Conservation (phyloP, 768 basidiomycete genomes). For the Dentipellis sp. region DNA sequence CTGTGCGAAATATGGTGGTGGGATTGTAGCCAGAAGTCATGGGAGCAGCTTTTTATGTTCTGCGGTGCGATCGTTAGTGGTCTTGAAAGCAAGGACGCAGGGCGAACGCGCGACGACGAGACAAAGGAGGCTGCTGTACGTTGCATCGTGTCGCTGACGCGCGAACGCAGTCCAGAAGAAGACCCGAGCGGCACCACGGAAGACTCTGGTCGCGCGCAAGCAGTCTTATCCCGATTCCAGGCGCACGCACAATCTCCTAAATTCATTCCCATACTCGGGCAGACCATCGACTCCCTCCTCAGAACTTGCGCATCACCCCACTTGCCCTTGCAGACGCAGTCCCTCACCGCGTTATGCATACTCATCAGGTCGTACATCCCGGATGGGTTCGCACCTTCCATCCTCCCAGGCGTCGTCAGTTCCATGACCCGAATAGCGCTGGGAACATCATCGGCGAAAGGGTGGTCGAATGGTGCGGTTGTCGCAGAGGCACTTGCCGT, state of each 20-base stretch:
- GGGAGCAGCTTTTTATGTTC: conserved; percentile 84
- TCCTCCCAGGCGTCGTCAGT: conserved; percentile 82
- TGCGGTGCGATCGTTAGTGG: conserved; percentile 57
- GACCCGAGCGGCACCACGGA: conserved; percentile 19
- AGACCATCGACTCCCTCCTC: conserved; percentile 72
- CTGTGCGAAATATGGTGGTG: conserved; percentile 82
- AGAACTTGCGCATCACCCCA: conserved; percentile 44
- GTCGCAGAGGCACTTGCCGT: conserved; percentile 50
- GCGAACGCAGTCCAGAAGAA: conserved; percentile 35
- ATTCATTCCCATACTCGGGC: conserved; percentile 74
- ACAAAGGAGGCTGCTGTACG: conserved; percentile 65
- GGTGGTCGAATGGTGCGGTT: conserved; percentile 66
- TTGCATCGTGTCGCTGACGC: conserved; percentile 59
- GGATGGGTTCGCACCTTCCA: conserved; percentile 47
- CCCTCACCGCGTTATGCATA: conserved; percentile 47
- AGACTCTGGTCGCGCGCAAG: conserved; percentile 13
- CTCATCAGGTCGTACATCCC: conserved; percentile 42
- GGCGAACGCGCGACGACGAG: conserved; percentile 68
- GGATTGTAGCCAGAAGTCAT: conserved; percentile 58
- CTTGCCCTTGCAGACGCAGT: conserved; percentile 50
- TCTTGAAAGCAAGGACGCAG: conserved; percentile 60
- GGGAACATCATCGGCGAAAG: conserved; percentile 41
- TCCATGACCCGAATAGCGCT: conserved; percentile 64
- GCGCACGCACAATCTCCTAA: conserved; percentile 31
- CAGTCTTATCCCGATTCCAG: conserved; percentile 30